Evolutionary conservation across 2,329 filamentous ascomycete species (phyloP), one percentile per base, ranked within the genome.

Genomic region (Arthroderma sp.): DNA sequence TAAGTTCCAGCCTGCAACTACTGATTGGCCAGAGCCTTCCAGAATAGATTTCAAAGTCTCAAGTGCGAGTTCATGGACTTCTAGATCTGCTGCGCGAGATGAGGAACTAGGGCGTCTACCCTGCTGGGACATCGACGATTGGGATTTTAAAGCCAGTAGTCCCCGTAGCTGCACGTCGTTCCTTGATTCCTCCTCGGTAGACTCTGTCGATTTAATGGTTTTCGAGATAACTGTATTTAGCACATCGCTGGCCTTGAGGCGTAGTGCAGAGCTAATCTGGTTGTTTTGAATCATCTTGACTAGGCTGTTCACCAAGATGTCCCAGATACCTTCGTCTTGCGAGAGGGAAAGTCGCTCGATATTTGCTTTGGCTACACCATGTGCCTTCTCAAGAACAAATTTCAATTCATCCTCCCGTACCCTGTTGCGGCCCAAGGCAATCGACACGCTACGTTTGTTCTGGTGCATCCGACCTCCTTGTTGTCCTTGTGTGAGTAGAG

Each of bases 11-110:
- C 90, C 91, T 62, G 83, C 84, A 13, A 86, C 77, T 4, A 97
- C 79, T 0, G 82, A 84, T 67, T 98, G 91, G 7, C 91, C 93
- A 64, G 86, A 91, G 61, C 90, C 86, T 66, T 97, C 91, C 1
- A 98, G 78, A 19, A 96, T 82, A 57, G 79, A 84, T 68, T 89
- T 90, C 5, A 95, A 75, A 0, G 87, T 85, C 62, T 95, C 88
- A 1, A 95, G 78, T 23, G 88, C 78, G 56, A 87, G 82, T 61
- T 85, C 85, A 67, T 95, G 89, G 15, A 95, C 87, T 57, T 93
- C 86, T 17, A 88, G 74, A 62, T 93, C 86, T 0, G 82, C 83
- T 0, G 82, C 73, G 56, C 83, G 81, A 1, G 81, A 80, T 15
- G 47, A 51, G 23, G 47, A 51, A 31, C 41, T 25, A 1, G 73